A percentile compares a stretch with the other conserved stretches of the same genome.
phyloP scores from a whole-genome alignment of 257 asterid species.

The Perilla frutescens region DNA sequence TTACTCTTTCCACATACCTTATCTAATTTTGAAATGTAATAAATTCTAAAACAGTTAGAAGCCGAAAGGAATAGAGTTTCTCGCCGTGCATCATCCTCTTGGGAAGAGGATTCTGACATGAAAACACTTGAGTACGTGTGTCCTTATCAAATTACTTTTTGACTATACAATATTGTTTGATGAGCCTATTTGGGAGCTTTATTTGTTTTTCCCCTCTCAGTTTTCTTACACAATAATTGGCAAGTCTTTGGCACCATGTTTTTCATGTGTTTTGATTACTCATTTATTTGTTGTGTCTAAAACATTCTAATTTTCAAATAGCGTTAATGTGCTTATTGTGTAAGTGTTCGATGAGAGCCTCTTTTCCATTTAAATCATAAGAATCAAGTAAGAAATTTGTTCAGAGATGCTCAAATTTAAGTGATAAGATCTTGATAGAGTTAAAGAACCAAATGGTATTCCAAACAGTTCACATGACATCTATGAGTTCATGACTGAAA shows the following conservation, averaged over 20 bases:
- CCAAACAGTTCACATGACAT: background rate
- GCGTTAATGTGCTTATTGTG: background rate
- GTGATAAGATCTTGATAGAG: constrained; percentile 11
- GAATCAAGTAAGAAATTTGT: background rate
- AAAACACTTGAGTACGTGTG: constrained; percentile 93
- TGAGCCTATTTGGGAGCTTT: constrained; percentile 18
- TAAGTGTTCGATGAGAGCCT: constrained; percentile 5
- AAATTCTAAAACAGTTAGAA: constrained; percentile 65
- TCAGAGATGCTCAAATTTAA: background rate
- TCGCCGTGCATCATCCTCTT: constrained; percentile 91
- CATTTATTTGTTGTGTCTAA: constrained; percentile 6
- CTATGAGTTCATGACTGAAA: background rate
- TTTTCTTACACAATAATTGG: constrained; percentile 15
- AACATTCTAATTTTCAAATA: constrained; percentile 9
- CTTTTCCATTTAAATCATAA: background rate
- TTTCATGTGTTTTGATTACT: background rate
- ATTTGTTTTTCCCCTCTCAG: background rate
- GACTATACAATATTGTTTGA: constrained; percentile 15
- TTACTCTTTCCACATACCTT: constrained; percentile 18
- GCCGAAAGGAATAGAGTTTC: constrained; percentile 82
- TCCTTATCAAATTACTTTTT: constrained; percentile 27
- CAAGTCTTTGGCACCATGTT: constrained; percentile 10
- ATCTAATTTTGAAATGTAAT: constrained; percentile 30
- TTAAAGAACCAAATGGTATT: background rate
- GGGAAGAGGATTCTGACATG: constrained; percentile 97